A percentile compares a stretch with the other conserved stretches of the same genome.
Conservation (phyloP, 345 rosid species). For the Pistacia vera region DNA sequence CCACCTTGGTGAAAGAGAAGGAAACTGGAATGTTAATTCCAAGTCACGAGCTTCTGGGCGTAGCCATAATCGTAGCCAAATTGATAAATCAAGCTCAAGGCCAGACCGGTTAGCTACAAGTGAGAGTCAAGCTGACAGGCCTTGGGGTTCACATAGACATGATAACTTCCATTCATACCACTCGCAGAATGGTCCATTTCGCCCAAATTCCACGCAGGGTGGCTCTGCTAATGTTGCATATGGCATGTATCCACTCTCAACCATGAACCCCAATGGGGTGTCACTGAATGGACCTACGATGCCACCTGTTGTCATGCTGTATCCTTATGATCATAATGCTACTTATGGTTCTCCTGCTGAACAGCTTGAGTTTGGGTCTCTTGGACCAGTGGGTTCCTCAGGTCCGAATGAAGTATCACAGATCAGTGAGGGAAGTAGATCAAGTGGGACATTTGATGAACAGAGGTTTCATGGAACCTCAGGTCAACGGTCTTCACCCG, state of each 20-base stretch:
- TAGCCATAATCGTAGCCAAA: slow-evolving; percentile 56
- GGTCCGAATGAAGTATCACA: slow-evolving; percentile 46
- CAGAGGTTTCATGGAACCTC: slow-evolving; percentile 59
- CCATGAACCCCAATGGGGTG: slow-evolving; percentile 53
- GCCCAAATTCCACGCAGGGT: slow-evolving; percentile 51
- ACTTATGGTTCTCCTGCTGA: slow-evolving; percentile 55
- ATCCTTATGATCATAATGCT: slow-evolving; percentile 68
- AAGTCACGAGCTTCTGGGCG: slow-evolving; percentile 72
- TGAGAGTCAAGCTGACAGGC: slow-evolving; percentile 64
- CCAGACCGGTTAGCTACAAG: slow-evolving; percentile 46
- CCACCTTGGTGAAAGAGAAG: slow-evolving; percentile 75
- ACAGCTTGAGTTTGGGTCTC: slow-evolving; percentile 76
- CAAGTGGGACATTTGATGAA: slow-evolving; percentile 51
- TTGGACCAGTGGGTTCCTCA: slow-evolving; percentile 54
- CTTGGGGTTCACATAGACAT: slow-evolving; percentile 65
- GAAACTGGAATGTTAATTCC: slow-evolving; percentile 66
- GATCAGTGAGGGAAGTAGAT: slow-evolving; percentile 42
- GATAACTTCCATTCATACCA: slow-evolving; percentile 54
- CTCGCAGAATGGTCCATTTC: slow-evolving; percentile 67
- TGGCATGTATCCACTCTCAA: slow-evolving; percentile 66
- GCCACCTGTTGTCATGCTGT: slow-evolving; percentile 76
- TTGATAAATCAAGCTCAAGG: slow-evolving; percentile 62
- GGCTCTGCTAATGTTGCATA: slow-evolving; percentile 56
- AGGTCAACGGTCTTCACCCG: slow-evolving; percentile 65
- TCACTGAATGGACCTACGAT: slow-evolving; percentile 64